Percentiles rank a stretch among this genome's conserved stretches.
phyloP scores from a whole-genome alignment of 352 stramenopile species.

The Phytophthora nicotianae region DNA sequence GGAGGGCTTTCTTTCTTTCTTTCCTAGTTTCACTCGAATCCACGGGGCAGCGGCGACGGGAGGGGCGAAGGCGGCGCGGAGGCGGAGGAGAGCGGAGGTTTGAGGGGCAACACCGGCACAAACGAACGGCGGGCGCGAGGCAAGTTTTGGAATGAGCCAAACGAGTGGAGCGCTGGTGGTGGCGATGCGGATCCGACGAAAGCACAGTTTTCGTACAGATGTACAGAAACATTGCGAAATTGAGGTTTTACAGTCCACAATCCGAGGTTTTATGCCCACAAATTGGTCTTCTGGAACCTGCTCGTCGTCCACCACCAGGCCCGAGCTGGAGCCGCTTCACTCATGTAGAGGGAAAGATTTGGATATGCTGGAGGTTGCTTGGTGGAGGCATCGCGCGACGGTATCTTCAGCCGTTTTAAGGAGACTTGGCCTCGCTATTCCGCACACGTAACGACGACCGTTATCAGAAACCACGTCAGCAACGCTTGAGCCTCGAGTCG shows the following conservation, averaged over 20 bases:
- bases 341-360: conserved; percentile 4
- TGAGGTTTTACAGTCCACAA: conserved; percentile 7
- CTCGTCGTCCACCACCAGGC: too few relatives aligned
- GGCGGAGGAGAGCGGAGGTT: not conserved
- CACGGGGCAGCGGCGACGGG: conserved; percentile 2
- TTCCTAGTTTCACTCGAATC: conserved; percentile 16
- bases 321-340: not conserved
- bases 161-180: conserved; percentile 24
- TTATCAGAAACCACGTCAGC: conserved; percentile 9
- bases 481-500: not conserved
- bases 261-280: conserved; percentile 19
- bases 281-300: too few relatives aligned
- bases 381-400: conserved; percentile 3
- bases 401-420: conserved; percentile 4
- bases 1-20: conserved; percentile 29
- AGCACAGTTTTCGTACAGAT: conserved; percentile 6
- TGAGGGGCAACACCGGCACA: conserved; percentile 4
- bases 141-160: conserved; percentile 37
- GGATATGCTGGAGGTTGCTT: not conserved
- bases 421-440: not conserved
- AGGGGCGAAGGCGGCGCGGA: not conserved
- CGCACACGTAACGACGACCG: not conserved
- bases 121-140: conserved; percentile 5
- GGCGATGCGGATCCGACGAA: conserved; percentile 27
- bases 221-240: not conserved